Base-by-base conservation (phyloP, 768 basidiomycete genomes). In the Leccinum pellstonianum region DNA sequence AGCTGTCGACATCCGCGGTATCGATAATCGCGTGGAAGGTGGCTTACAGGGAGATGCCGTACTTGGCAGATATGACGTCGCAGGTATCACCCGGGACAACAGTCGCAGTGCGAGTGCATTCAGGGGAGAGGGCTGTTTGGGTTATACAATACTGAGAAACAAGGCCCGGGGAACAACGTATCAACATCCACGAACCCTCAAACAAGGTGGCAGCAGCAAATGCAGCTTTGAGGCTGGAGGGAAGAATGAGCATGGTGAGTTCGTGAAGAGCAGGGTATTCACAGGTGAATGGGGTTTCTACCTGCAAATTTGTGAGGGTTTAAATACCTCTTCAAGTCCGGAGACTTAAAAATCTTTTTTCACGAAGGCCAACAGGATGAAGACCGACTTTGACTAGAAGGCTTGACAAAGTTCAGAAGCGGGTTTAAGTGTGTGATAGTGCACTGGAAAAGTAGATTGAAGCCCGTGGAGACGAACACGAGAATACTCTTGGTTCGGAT, bases 1-100 rank as follows among this genome's bases (percentile, higher is more conserved):
- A 59, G 55, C 56, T 11, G 21, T 5, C 31, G 17, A 54, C 19
- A 23, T 27, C 2, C 27, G 10, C 4, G 14, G 41, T 51, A 9
- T 10, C 11, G 31, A 37, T 11, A 10, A 51, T 6, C 9, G 10
- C 10, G 2, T 17, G 33, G 12, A 35, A 35, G 33, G 12, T 35
- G n/a, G 75, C 84, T 54, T 61, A 88, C 86, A 85, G 85, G 43
- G 87, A 87, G 62, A 81, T 83, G 55, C 84, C 81, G 66, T 86
- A 66, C 19, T 78, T 68, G 33, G 80, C 80, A 64, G 84, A 89
- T 71, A 91, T 90, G 56, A 60, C 66, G 73, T 90, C 14, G 70
- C 90, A 91, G 57, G 79, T 82, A 67, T 90, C 86, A 33, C 83
- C 83, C 7, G 68, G 54, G 38, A 3, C 14, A 9, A 91, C 79